These are phyloP conservation scores for Lupinus albus DNA, from an alignment of 306 rosid species.

Conservation along the genomic window DNA sequence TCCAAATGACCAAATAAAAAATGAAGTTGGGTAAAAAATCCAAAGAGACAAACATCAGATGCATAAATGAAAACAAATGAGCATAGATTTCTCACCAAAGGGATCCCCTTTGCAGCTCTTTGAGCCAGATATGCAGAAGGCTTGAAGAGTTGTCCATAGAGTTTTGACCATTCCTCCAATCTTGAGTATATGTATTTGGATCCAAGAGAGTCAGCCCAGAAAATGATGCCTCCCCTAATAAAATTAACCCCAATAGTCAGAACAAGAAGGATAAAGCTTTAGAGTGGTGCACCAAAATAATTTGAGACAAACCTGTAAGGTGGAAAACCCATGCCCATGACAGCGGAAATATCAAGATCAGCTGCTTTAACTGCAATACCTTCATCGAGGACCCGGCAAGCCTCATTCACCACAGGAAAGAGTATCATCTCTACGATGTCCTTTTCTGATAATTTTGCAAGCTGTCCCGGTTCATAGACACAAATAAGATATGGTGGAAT, in stretches of 20 bases:
- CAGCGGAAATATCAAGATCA: slow-evolving; percentile 81
- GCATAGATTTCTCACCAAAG: slow-evolving; percentile 65
- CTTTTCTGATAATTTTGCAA: slow-evolving; percentile 68
- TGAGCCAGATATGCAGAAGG: slow-evolving; percentile 88
- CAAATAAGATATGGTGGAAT: slow-evolving; percentile 26
- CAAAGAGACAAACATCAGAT: not conserved
- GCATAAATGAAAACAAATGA: not conserved
- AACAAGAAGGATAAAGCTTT: not conserved
- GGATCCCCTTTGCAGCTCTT: slow-evolving; percentile 82
- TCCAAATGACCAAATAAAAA: slow-evolving; percentile 12
- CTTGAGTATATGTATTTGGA: slow-evolving; percentile 82
- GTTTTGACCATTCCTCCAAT: slow-evolving; percentile 79
- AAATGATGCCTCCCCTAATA: slow-evolving; percentile 88
- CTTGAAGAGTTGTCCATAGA: slow-evolving; percentile 83
- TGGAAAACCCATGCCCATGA: slow-evolving; percentile 99
- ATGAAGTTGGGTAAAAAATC: not conserved
- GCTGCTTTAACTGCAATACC: slow-evolving; percentile 92
- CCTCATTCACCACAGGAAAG: slow-evolving; percentile 97
- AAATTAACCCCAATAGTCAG: slow-evolving; percentile 40
- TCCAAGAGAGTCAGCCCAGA: slow-evolving; percentile 96
- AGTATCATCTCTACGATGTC: slow-evolving; percentile 91
- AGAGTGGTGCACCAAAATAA: slow-evolving; percentile 10
- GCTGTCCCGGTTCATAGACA: slow-evolving; percentile 56
- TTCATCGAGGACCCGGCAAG: slow-evolving; percentile 93
- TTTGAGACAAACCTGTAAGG: slow-evolving; percentile 74